Evolutionary conservation across 192 early-diverging fungal species (phyloP).

Genomic region (Entophlyctis luteolus): DNA sequence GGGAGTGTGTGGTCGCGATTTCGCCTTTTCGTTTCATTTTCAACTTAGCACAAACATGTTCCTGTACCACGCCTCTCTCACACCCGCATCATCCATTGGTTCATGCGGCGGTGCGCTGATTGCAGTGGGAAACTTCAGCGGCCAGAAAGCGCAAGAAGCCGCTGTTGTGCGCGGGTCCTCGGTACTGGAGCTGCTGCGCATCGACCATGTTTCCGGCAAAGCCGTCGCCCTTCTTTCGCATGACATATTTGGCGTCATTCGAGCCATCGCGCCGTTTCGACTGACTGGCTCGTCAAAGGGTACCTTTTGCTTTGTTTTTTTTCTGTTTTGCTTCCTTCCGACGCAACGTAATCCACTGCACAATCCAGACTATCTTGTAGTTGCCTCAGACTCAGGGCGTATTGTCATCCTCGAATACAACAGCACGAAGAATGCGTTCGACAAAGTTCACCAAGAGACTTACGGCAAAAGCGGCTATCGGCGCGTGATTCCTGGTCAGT

Average conservation of each 20-base stretch:
- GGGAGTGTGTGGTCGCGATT: no score
- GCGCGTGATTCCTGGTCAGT: conserved; percentile 89
- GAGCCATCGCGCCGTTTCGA: conserved; percentile 78
- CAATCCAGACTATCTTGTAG: conserved; percentile 77
- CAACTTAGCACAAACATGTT: conserved; percentile 33
- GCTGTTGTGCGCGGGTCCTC: conserved; percentile 64
- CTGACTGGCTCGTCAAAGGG: conserved; percentile 86
- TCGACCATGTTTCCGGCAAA: conserved; percentile 78
- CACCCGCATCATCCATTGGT: conserved; percentile 56
- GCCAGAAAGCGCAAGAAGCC: conserved; percentile 85
- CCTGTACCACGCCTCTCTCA: conserved; percentile 88
- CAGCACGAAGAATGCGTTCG: conserved; percentile 65
- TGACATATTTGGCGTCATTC: conserved; percentile 82
- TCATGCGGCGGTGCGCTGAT: conserved; percentile 58
- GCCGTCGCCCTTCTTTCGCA: conserved; percentile 65
- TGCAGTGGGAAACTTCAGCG: conserved; percentile 85
- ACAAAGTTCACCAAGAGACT: conserved; percentile 83
- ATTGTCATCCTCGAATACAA: conserved; percentile 89
- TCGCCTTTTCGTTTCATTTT: no score
- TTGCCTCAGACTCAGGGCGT: conserved; percentile 86
- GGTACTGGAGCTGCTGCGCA: conserved; percentile 72
- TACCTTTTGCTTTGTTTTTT: conserved; percentile 27
- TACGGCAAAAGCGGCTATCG: conserved; percentile 90
- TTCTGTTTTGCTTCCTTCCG: neutral
- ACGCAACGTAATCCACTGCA: neutral